Evolutionary conservation across 208 protist genomes (phyloP), one percentile per base, ranked within the genome.

Genomic region (Acanthamoeba royreba): DNA sequence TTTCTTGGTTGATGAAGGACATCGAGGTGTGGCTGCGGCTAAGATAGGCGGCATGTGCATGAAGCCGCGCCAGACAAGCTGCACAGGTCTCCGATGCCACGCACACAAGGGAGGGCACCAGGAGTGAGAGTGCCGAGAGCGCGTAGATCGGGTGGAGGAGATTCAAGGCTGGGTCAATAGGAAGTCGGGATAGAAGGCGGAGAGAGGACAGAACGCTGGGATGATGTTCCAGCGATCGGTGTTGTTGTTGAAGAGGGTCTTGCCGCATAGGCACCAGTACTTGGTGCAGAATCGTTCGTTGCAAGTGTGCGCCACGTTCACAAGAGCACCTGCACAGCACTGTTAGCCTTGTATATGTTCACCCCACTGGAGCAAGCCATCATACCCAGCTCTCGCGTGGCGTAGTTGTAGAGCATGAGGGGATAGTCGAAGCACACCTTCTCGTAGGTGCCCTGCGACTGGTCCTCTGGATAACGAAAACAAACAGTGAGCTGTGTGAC

Each of bases 381-480:
- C 13, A 47, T 55, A 58, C 77, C 77, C 0, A 47, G 22, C 8
- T 87, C 38, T 33, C 25, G 25, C 9, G 9, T 87, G 28, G 38
- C n/a, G 28, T 87, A 87, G 28, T 31, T 87, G 77, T 58, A 87
- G 45, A 87, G 77, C 77, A 87, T 87, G n/a, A 87, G 33, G 25
- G 77, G 77, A 43, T 87, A 87, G 33, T 87, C 77, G n/a, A 87
- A 87, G 42, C 77, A 87, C 38, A 87, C 77, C 77, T 87, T 87
- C 77, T 87, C 77, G 47, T 87, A 87, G 77, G 47, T 87, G 35
- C 47, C 53, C 77, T 87, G 19, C 15, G 28, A 7, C 38, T 87
- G 77, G 77, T 87, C 40, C 40, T 87, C 72, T 83, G 72, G 33
- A 22, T 22, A 15, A 31, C 28, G 35, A 47, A 79, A 15, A 3